Base-by-base conservation (phyloP, 2,329 filamentous ascomycete genomes). In the Huntiella bhutanensis region DNA sequence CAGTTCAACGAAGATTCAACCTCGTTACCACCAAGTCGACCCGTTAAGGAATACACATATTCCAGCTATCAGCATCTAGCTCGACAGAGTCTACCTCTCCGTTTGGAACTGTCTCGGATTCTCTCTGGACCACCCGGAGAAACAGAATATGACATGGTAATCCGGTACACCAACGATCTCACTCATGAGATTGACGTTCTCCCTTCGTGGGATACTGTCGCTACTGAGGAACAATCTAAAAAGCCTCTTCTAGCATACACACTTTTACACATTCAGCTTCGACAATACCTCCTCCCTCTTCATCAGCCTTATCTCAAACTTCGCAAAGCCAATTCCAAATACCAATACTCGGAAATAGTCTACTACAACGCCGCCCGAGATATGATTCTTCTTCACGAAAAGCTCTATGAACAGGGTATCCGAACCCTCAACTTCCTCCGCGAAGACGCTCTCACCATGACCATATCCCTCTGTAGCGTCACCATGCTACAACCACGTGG, bases 281-380 rank as follows among this genome's bases (percentile, higher is more conserved):
- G 70, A 28, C 71, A 76, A 54, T 77, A 75, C 58, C 74, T 77
- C 49, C 71, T 77, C 51, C 71, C 72, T 1, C 61, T 77, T 5
- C 72, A 75, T 54, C 71, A 76, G 51, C 71, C 72, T 1, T 77
- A 71, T 55, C 62, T 77, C 28, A 73, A 73, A 54, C 64, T 75
- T 45, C 68, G 72, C 52, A 71, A 71, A 58, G 64, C 66, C 51
- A 73, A 75, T 57, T 71, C 71, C 47, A 73, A 73, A 52, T 76
- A 75, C 54, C 73, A 76, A 53, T 71, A 73, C 54, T 75, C 73
- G 1, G 73, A 77, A 52, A 72, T 75, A 49, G 69, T 76, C 41
- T 77, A 75, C 62, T 76, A 76, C 58, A 75, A 73, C 47, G 71
- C 72, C 1, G 72, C 73, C 1, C 65, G 73, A 33, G 73, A 77